Base-by-base conservation (phyloP, 768 basidiomycete species). In the Ephemerocybe angulata region DNA sequence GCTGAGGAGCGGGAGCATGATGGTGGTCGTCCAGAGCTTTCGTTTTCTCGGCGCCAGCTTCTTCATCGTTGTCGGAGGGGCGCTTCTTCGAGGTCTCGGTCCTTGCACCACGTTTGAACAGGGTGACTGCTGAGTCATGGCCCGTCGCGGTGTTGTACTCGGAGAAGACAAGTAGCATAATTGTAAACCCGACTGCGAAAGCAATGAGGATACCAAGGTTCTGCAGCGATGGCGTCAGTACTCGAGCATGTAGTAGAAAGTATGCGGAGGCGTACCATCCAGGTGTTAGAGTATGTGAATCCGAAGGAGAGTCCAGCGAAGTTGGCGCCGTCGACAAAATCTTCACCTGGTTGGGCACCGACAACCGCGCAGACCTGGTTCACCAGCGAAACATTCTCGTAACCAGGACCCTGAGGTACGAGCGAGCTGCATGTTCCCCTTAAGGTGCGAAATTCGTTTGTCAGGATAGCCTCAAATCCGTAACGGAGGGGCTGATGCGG, bases 401-500 rank as follows among this genome's bases (percentile, higher is more conserved):
- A 90, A 1, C 82, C 81, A 1, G 84, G 70, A 0, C 87, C 87
- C 10, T 70, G 72, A 3, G 88, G 85, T 0, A 85, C 82, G 13
- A 88, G 70, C 41, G 71, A 67, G 25, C 84, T 70, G 62, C 86
- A 87, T 21, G 69, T 62, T 38, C 85, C 89, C 5, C 86, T 66
- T 4, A 88, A 71, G 0, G 81, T 86, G 55, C 79, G 82, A 73
- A 94, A 93, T 66, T 96, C 91, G 71, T 94, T 95, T 25, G 83
- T 76, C 63, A 95, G 72, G 41, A 93, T 66, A 1, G 81, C 74
- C 62, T 93, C 90, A 65, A 94, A 93, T 0, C 81, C 85, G 63
- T 82, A 89, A 72, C 55, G 65, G 58, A 69, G 58, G 19, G 57
- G 59, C 60, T 62, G 41, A n/a, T n/a, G 19, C 31, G 15, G 30